These are phyloP conservation scores for Deakozyma indianensis DNA, from an alignment of 805 yeast species.

Conservation along the genomic window DNA sequence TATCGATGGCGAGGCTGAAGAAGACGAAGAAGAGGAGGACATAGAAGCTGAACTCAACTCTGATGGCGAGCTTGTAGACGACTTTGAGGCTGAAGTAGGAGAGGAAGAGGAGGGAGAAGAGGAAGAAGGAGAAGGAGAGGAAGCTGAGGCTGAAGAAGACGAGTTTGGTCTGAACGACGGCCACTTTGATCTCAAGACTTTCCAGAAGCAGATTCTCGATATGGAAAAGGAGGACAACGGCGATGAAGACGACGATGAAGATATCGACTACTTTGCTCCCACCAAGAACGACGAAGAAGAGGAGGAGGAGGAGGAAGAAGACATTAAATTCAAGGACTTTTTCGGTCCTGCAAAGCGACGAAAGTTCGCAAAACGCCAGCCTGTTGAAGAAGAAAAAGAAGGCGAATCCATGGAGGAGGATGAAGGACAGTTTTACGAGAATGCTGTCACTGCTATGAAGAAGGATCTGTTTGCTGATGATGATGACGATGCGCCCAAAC, in stretches of 20 bases:
- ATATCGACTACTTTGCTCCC: conserved; percentile 29
- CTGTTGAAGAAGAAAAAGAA: conserved; percentile 12
- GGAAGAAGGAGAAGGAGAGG: conserved; percentile 15
- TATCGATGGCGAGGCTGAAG: conserved; percentile 7
- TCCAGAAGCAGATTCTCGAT: conserved; percentile 58
- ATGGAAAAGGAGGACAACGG: conserved; percentile 36
- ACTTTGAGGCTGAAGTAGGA: conserved; percentile 12
- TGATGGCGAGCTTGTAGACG: conserved; percentile 6
- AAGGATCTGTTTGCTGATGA: conserved; percentile 28
- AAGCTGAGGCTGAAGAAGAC: conserved; percentile 24
- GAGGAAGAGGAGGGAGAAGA: conserved; percentile 16
- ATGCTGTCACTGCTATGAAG: conserved; percentile 18
- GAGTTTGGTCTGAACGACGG: conserved; percentile 64
- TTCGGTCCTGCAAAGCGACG: conserved; percentile 22
- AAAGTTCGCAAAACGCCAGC: conserved; percentile 6
- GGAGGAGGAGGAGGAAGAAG: conserved; percentile 33
- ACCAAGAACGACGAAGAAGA: conserved; percentile 18
- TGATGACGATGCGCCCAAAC: conserved; percentile 44
- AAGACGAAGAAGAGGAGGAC: conserved; percentile 12
- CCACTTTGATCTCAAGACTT: conserved; percentile 73
- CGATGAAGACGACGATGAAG: conserved; percentile 31
- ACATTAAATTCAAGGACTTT: conserved; percentile 24
- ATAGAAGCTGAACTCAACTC: conserved; percentile 5
- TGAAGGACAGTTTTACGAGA: conserved; percentile 15
- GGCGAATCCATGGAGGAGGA: conserved; percentile 19